These are phyloP conservation scores for Quercus parvula DNA, from an alignment of 306 rosid genomes.

Conservation along the genomic window DNA sequence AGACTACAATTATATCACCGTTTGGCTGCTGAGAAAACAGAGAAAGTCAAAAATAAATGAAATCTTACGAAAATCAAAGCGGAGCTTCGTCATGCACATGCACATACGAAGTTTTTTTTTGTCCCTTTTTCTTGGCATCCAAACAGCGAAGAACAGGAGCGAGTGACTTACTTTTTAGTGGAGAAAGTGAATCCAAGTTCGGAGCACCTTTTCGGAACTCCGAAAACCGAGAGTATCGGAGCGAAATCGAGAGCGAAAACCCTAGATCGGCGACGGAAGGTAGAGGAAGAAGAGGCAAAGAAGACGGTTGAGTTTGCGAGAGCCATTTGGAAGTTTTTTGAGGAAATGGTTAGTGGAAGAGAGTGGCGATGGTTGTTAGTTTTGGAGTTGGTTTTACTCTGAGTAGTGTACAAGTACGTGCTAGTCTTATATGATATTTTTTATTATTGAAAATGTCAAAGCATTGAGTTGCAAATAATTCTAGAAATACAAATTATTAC, in stretches of 20 bases:
- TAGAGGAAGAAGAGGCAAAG: constrained; percentile 36
- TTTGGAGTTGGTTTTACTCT: too few relatives aligned
- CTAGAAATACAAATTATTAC: too few relatives aligned
- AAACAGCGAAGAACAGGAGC: not conserved
- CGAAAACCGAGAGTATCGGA: constrained; percentile 21
- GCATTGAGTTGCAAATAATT: too few relatives aligned
- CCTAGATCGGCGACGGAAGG: constrained; percentile 15
- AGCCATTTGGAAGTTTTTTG: constrained; percentile 40
- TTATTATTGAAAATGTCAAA: too few relatives aligned
- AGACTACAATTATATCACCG: not conserved
- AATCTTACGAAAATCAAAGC: not conserved
- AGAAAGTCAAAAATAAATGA: not conserved
- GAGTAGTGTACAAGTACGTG: too few relatives aligned
- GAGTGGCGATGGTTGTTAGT: too few relatives aligned
- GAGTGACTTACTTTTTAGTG: constrained; percentile 32
- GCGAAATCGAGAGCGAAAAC: constrained; percentile 35
- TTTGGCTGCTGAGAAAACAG: not conserved
- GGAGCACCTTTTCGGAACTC: not conserved
- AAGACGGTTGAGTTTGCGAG: constrained; percentile 36
- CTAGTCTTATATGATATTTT: not conserved
- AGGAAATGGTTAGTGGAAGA: too few relatives aligned
- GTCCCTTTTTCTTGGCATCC: not conserved
- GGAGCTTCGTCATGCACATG: not conserved
- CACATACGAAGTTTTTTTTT: not conserved
- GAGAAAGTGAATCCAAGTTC: constrained; percentile 9